These are phyloP conservation scores for Stentor coeruleus DNA, from an alignment of 73 alveolate species.

Conservation along the genomic window DNA sequence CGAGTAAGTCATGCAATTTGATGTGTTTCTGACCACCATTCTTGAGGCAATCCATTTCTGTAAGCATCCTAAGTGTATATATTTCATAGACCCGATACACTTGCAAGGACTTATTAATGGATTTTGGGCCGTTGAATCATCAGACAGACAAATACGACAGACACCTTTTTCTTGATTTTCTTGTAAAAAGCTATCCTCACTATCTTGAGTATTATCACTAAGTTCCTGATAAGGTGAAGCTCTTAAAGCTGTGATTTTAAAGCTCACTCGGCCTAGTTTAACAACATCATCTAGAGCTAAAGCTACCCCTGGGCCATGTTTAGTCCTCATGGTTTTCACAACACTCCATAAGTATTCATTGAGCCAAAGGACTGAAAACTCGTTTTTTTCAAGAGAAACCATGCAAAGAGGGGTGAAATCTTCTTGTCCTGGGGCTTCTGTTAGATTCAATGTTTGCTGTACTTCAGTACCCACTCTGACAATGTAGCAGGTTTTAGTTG, in stretches of 20 bases:
- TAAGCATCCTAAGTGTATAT: conserved; percentile 53
- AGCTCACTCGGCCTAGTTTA: conserved; percentile 22
- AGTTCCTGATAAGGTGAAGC: background rate
- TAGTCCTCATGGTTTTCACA: conserved; percentile 11
- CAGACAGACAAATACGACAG: conserved; percentile 46
- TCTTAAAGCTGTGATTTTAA: conserved; percentile 1
- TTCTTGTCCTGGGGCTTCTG: background rate
- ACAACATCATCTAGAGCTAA: conserved; percentile 12
- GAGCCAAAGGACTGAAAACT: background rate
- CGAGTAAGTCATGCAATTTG: conserved; percentile 33
- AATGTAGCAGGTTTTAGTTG: conserved; percentile 5
- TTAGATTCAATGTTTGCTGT: background rate
- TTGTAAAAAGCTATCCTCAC: background rate
- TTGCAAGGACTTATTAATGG: conserved; percentile 50
- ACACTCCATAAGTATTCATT: conserved; percentile 8
- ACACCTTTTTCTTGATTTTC: conserved; percentile 7
- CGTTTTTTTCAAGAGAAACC: background rate
- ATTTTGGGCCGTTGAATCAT: conserved; percentile 24
- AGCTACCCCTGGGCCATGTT: background rate
- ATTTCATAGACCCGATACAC: conserved; percentile 63
- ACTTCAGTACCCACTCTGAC: background rate
- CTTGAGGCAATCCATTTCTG: conserved; percentile 54
- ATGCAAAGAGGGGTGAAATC: conserved; percentile 5
- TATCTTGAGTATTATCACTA: background rate
- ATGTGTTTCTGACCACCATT: conserved; percentile 41